Evolutionary conservation across 202 grass and related monocot species (phyloP), one percentile per base, ranked within the genome.

Genomic region (Hordeum pubiflorum): DNA sequence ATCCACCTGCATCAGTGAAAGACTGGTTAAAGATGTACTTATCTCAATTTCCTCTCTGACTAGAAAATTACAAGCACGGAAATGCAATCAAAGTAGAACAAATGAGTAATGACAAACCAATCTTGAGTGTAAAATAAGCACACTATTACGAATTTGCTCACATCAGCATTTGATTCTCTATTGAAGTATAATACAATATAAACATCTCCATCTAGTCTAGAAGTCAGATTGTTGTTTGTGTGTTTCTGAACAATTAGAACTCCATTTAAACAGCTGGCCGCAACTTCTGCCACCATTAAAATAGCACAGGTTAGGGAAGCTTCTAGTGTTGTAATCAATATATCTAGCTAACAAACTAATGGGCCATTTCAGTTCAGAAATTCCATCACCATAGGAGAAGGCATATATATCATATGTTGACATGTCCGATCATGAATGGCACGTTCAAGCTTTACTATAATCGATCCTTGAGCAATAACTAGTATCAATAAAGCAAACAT

Each of bases 1-100:
- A 75, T 69, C 50, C 75, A 80, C 56, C 83, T 89, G 88, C 75
- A 21, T 43, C 24, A 57, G 70, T 33, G 9, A 31, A 80, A 26
- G 62, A 24, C n/a, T 27, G 9, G 9, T 69, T 32, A 56, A 46
- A 75, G 40, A 43, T 69, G 22, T 65, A 75, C 27, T 29, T 32
- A 5, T 76, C 24, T 54, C 39, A 54, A 12, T 13, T 63, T 10
- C 48, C 10, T 20, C 55, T 62, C 23, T 34, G 38, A 26, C 27
- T 34, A 75, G 32, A 18, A 64, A 78, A 55, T 52, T 27, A 66
- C 6, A 18, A 64, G 46, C 2, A 69, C 13, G n/a, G 32, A 3
- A 36, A 71, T 63, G 29, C 31, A 68, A 66, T 3, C 17, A 5
- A 57, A 36, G 26, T 29, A 39, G 5, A 59, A 74, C 9, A 22